These are phyloP conservation scores for Astrothelium subdiscretum DNA, from an alignment of 495 filamentous ascomycete species.

Conservation along the genomic window DNA sequence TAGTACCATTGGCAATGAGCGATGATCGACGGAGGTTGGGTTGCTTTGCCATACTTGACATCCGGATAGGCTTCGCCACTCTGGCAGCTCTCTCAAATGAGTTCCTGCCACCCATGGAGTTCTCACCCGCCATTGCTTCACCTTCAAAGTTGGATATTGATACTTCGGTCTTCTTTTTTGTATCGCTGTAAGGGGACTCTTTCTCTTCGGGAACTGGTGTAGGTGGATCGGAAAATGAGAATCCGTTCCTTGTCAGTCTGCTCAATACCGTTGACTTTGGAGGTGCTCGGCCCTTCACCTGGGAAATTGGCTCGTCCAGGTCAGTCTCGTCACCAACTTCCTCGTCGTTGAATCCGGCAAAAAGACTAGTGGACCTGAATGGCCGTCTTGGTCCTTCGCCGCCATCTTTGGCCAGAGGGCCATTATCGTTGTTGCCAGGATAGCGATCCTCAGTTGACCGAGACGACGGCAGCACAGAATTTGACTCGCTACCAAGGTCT, in stretches of 20 bases:
- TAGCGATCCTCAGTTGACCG: conserved; percentile 49
- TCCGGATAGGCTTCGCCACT: conserved; percentile 17
- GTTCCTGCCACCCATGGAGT: conserved; percentile 4
- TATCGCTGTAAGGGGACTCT: conserved; percentile 13
- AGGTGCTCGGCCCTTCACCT: neutral
- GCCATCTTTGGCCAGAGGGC: conserved; percentile 49
- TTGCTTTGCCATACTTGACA: conserved; percentile 19
- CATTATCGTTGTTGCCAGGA: conserved; percentile 75
- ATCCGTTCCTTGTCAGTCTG: conserved; percentile 14
- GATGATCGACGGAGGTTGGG: conserved; percentile 44
- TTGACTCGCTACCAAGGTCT: neutral
- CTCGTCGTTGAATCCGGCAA: conserved; percentile 63
- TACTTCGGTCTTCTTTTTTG: neutral
- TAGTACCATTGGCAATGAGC: conserved; percentile 44
- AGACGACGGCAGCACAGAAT: neutral
- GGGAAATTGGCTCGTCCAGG: conserved; percentile 6
- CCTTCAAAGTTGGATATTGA: neutral
- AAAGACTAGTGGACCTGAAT: conserved; percentile 68
- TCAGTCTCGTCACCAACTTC: conserved; percentile 9
- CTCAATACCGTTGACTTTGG: conserved; percentile 8
- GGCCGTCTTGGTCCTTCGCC: conserved; percentile 53
- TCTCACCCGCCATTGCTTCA: neutral
- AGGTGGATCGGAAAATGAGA: conserved; percentile 27
- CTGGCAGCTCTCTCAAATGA: conserved; percentile 19
- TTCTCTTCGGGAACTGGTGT: conserved; percentile 34